Evolutionary conservation across 495 filamentous ascomycete species (phyloP).

Genomic region (Hypoxylon lienhwacheense): DNA sequence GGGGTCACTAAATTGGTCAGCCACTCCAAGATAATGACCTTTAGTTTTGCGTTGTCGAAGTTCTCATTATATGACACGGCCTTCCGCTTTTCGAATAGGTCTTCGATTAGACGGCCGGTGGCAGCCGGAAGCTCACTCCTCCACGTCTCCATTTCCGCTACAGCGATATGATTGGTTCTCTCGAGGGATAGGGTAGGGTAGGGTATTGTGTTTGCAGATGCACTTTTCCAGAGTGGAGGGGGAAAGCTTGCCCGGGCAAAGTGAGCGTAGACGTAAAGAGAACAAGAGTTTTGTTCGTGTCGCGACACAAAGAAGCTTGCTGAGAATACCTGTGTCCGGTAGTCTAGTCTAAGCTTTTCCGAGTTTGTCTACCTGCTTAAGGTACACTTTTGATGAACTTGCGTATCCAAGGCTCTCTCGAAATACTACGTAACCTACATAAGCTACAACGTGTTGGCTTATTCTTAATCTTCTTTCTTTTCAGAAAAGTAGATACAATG

Average conservation of each 20-base stretch:
- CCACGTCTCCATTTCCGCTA: no score
- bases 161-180: not conserved
- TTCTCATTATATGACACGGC: not conserved
- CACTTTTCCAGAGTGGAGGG: not conserved
- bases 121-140: no score
- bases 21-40: not conserved
- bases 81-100: not conserved
- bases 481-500: no score
- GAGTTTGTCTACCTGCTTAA: constrained; percentile 19
- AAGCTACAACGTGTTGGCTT: not conserved
- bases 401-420: not conserved
- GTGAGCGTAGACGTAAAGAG: no score
- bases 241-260: constrained; percentile 4
- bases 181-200: not conserved
- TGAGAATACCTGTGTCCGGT: constrained; percentile 13
- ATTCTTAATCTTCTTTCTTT: constrained; percentile 7
- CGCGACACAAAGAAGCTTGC: constrained; percentile 17
- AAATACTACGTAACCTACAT: not conserved
- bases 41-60: not conserved
- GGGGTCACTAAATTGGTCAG: not conserved
- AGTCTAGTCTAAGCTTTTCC: not conserved
- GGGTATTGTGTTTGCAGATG: not conserved
- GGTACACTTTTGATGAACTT: no score
- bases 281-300: constrained; percentile 20
- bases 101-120: no score